Conservation (phyloP, 2,329 filamentous ascomycete genomes). For the Sclerotinia minor region DNA sequence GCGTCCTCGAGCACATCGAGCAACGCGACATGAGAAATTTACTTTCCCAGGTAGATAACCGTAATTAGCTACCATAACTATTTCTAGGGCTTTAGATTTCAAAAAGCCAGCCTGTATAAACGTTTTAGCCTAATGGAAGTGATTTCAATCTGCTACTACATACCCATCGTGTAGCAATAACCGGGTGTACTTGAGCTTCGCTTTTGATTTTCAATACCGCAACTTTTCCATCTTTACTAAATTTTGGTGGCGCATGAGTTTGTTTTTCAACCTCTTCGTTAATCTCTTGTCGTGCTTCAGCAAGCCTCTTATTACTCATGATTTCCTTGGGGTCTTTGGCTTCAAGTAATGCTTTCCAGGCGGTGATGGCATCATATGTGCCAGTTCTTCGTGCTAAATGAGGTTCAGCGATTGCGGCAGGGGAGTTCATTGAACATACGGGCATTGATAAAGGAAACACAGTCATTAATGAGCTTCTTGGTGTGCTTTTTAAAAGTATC, state of each 20-base stretch:
- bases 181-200: conserved; percentile 62
- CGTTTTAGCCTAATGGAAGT: not conserved
- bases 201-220: conserved; percentile 63
- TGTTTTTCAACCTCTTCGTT: conserved; percentile 61
- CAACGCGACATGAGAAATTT: conserved; percentile 66
- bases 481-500: conserved; percentile 59
- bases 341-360: conserved; percentile 58
- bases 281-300: conserved; percentile 58
- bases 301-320: conserved; percentile 50
- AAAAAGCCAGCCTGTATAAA: conserved; percentile 52
- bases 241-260: conserved; percentile 62
- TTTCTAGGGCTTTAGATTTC: conserved; percentile 58
- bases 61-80: conserved; percentile 66
- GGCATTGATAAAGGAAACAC: conserved; percentile 64
- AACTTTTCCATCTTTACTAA: conserved; percentile 61
- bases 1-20: conserved; percentile 54
- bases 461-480: conserved; percentile 62
- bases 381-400: conserved; percentile 55
- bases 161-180: conserved; percentile 65
- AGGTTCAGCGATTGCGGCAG: not conserved
- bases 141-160: not conserved
- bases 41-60: conserved; percentile 63
- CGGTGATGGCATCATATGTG: conserved; percentile 58
- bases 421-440: conserved; percentile 39
- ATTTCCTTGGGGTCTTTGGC: conserved; percentile 54